Percentiles rank a stretch among this genome's conserved stretches.
Conservation (phyloP, 208 protist species). For the Crithidia fasciculata region DNA sequence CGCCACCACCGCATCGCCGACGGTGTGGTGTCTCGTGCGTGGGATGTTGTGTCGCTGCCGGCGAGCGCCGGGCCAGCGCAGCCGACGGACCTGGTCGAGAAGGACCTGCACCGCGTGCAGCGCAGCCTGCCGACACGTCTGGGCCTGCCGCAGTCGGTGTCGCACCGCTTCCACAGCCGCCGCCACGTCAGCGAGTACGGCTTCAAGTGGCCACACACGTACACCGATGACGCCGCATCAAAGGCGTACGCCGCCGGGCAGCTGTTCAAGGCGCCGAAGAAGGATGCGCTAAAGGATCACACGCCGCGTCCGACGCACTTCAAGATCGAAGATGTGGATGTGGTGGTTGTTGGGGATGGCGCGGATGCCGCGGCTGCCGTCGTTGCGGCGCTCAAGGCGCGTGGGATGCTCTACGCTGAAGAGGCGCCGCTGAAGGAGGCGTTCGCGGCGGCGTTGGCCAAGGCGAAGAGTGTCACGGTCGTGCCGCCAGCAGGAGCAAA, state of each 20-base stretch:
- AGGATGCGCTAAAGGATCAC: conserved; percentile 51
- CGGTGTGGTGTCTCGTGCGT: conserved; percentile 71
- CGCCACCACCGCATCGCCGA: conserved; percentile 84
- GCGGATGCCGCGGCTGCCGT: conserved; percentile 52
- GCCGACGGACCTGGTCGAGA: conserved; percentile 69
- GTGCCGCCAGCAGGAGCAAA: conserved; percentile 40
- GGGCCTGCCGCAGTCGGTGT: conserved; percentile 62
- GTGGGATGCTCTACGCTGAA: conserved; percentile 80
- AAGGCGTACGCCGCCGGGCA: conserved; percentile 72
- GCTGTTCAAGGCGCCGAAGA: conserved; percentile 69
- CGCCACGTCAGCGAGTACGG: conserved; percentile 82
- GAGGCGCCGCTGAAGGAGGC: conserved; percentile 52
- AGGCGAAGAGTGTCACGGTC: conserved; percentile 62
- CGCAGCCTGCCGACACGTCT: conserved; percentile 69
- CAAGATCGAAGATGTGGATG: conserved; percentile 46
- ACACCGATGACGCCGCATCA: conserved; percentile 69
- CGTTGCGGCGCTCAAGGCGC: conserved; percentile 45
- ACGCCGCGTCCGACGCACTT: conserved; percentile 60
- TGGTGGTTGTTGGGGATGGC: conserved; percentile 71
- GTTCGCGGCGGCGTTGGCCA: conserved; percentile 40
- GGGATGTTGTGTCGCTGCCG: conserved; percentile 76
- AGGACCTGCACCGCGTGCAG: conserved; percentile 65
- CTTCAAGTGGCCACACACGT: conserved; percentile 77
- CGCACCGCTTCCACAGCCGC: conserved; percentile 76
- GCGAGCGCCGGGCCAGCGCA: conserved; percentile 7